Evolutionary conservation across 2,329 filamentous ascomycete genomes (phyloP), one percentile per base, ranked within the genome.

Genomic region (Alternaria brassicicola): DNA sequence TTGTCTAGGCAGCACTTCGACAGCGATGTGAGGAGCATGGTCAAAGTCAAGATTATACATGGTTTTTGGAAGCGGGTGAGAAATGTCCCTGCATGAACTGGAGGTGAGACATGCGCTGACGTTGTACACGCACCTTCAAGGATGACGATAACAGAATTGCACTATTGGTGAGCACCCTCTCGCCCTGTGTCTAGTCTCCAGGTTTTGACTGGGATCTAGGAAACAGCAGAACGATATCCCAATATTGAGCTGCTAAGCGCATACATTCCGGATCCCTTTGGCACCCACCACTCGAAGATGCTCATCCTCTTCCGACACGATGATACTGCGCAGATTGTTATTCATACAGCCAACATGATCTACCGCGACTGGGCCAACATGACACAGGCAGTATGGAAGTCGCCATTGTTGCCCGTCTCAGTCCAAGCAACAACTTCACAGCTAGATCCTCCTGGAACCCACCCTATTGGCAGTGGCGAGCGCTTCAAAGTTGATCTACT

Each of bases 291-390:
- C 70, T 84, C 90, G 12, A 95, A 96, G 77, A 95, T 96, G 90
- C 61, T 96, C 76, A 81, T 96, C n/a, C 77, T 96, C 4, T 82
- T 96, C 61, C 85, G 90, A 5, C 88, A 90, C 73, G 92, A 96
- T 71, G 87, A 89, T 61, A 86, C 83, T 0, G 90, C 89, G 0
- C 90, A 96, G 76, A 80, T 97, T 6, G 78, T 96, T 55, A 93
- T 97, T 28, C 91, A 96, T 67, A 97, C 93, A 0, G 92, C 93
- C 17, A 97, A 97, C 67, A 92, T 96, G 89, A 94, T 96, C n/a
- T 72, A 83, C 4, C 87, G 88, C 54, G 93, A 97, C 74, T 97
- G 93, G 93, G 85, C 82, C 1, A 95, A 95, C 66, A 91, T 96
- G 90, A 90, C 88, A 1, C 92, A 97, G 74, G 92, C 87, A 1